Percentiles rank a stretch among this genome's conserved stretches.
Conservation (phyloP, 2,329 filamentous ascomycete species). For the Talaromyces sp. region DNA sequence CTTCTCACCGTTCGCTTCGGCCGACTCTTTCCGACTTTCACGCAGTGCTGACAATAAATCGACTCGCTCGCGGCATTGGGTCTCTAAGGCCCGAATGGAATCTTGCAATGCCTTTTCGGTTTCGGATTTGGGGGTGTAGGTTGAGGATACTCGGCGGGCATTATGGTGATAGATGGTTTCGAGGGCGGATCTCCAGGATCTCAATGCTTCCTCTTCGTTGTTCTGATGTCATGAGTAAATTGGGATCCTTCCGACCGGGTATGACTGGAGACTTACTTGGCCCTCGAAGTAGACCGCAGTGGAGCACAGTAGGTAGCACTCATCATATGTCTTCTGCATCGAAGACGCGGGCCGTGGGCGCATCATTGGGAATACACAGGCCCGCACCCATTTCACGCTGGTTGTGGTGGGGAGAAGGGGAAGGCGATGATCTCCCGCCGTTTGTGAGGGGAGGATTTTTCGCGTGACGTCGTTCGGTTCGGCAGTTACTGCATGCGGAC, state of each 20-base stretch:
- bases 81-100: slow-evolving; percentile 78
- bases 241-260: slow-evolving; percentile 2
- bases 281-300: slow-evolving; percentile 96
- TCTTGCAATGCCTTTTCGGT: slow-evolving; percentile 82
- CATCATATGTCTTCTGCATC: slow-evolving; percentile 96
- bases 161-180: slow-evolving; percentile 87
- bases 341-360: slow-evolving; percentile 65
- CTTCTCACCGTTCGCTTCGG: slow-evolving; percentile 26
- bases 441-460: slow-evolving; percentile 26
- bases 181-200: slow-evolving; percentile 86
- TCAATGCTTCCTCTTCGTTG: slow-evolving; percentile 85
- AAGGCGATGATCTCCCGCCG: slow-evolving; percentile 26
- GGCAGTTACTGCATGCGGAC: slow-evolving; percentile 9
- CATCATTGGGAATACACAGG: slow-evolving; percentile 46
- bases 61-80: slow-evolving; percentile 91
- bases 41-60: slow-evolving; percentile 82
- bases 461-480: slow-evolving; percentile 37
- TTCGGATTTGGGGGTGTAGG: slow-evolving; percentile 72
- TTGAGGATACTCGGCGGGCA: slow-evolving; percentile 70
- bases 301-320: slow-evolving; percentile 91
- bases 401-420: slow-evolving; percentile 19
- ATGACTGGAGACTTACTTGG: slow-evolving; percentile 61
- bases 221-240: slow-evolving; percentile 59
- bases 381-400: slow-evolving; percentile 26
- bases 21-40: slow-evolving; percentile 59